These are phyloP conservation scores for Knufia fluminis DNA, from an alignment of 2,329 filamentous ascomycete species.

Conservation along the genomic window DNA sequence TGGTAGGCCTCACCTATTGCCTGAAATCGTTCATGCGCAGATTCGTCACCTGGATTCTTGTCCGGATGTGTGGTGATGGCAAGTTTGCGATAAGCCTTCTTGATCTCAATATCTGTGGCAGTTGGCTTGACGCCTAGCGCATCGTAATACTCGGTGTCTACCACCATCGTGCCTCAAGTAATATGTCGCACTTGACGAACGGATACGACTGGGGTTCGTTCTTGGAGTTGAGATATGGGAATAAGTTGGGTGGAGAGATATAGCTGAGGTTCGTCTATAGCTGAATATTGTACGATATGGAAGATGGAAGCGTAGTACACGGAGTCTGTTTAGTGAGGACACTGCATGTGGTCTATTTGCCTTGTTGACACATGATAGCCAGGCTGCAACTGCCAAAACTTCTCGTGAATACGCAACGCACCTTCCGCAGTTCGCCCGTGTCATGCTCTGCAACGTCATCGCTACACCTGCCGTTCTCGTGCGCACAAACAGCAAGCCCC, in stretches of 20 bases:
- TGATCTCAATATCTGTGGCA: constrained; percentile 85
- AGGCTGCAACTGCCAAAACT: constrained; percentile 2
- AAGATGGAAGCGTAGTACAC: too few relatives aligned
- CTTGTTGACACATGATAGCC: background rate
- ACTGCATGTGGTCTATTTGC: background rate
- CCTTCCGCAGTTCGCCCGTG: background rate
- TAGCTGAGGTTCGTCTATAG: background rate
- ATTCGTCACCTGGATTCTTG: constrained; percentile 95
- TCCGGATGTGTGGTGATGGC: constrained; percentile 49
- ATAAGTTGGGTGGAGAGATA: too few relatives aligned
- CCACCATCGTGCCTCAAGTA: constrained; percentile 53
- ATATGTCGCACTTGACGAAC: background rate
- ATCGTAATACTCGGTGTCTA: constrained; percentile 83
- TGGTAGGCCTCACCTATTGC: constrained; percentile 64
- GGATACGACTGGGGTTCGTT: background rate
- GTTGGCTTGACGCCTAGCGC: constrained; percentile 73
- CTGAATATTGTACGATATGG: background rate
- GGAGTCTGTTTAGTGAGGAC: background rate
- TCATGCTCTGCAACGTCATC: background rate
- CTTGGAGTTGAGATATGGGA: too few relatives aligned
- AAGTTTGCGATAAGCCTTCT: constrained; percentile 81
- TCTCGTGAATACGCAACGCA: background rate
- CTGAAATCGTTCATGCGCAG: constrained; percentile 90
- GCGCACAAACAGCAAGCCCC: too few relatives aligned
- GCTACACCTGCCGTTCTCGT: too few relatives aligned